Conservation (phyloP, 148 eudicot species). For the Salicornia ramosissima region DNA sequence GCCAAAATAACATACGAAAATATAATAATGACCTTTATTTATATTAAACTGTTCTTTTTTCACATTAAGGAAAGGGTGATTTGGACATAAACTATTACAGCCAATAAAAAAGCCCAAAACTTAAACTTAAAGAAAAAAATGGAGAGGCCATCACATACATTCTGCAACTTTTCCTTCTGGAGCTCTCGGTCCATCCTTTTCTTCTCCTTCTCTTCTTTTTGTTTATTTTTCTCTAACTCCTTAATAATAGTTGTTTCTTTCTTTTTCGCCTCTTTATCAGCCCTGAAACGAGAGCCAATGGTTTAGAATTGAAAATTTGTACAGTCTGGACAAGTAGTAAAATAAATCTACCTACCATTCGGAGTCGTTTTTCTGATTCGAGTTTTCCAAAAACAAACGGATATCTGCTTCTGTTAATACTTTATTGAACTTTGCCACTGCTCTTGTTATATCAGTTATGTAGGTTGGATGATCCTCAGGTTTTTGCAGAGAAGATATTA, state of each 20-base stretch:
- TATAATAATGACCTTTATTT: not conserved
- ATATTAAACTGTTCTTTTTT: not conserved
- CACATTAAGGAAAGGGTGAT: not conserved
- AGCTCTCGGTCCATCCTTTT: slow-evolving; percentile 70
- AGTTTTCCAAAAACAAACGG: slow-evolving; percentile 45
- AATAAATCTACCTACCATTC: slow-evolving; percentile 48
- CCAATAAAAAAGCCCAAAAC: not conserved
- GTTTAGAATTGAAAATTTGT: slow-evolving; percentile 12
- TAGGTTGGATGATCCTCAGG: slow-evolving; percentile 36
- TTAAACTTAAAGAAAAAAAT: too few relatives aligned
- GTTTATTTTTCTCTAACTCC: slow-evolving; percentile 72
- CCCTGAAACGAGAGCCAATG: slow-evolving; percentile 41
- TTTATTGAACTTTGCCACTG: slow-evolving; percentile 62
- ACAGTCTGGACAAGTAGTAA: not conserved
- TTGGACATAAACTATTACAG: slow-evolving; percentile 8
- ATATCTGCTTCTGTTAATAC: slow-evolving; percentile 76
- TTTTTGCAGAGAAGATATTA: slow-evolving; percentile 47
- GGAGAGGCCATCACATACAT: slow-evolving; percentile 42
- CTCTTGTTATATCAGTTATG: slow-evolving; percentile 47
- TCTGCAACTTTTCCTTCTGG: slow-evolving; percentile 76
- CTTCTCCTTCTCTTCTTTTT: slow-evolving; percentile 71
- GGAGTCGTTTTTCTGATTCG: slow-evolving; percentile 53
- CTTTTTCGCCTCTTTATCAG: slow-evolving; percentile 49
- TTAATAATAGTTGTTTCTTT: slow-evolving; percentile 48
- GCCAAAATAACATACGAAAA: not conserved